phyloP scores from a whole-genome alignment of 345 rosid genomes.

The Euphorbia pulcherrima region DNA sequence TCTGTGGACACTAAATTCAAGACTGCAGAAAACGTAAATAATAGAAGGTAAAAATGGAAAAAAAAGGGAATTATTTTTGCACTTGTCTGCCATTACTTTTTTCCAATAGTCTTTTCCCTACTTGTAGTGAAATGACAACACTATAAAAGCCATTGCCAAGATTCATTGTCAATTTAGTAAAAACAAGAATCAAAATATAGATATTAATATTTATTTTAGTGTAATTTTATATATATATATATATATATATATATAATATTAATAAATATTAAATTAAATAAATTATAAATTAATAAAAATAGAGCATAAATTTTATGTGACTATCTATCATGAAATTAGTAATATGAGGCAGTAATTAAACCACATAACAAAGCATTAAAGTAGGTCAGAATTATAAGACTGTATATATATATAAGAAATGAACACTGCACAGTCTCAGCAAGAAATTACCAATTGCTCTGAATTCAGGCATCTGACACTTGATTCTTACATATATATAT shows the following conservation, averaged over 20 bases:
- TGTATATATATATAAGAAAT: too few relatives aligned
- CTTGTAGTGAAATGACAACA: constrained; percentile 19
- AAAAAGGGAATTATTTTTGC: constrained; percentile 20
- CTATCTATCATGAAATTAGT: too few relatives aligned
- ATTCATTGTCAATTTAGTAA: not conserved
- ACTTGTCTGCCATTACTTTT: constrained; percentile 19
- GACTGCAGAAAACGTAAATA: not conserved
- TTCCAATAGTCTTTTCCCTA: constrained; percentile 8
- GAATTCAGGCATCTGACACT: not conserved
- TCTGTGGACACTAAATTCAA: constrained; percentile 26
- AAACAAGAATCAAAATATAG: not conserved
- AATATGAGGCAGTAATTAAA: too few relatives aligned
- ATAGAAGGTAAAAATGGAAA: constrained; percentile 29
- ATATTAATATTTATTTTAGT: too few relatives aligned
- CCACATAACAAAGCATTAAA: too few relatives aligned
- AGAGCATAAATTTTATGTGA: too few relatives aligned
- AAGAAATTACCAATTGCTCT: not conserved
- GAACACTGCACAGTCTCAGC: not conserved
- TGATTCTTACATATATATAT: not conserved
- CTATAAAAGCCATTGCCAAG: constrained; percentile 2
- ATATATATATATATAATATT: too few relatives aligned
- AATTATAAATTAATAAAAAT: too few relatives aligned
- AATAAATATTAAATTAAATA: too few relatives aligned
- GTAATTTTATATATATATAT: too few relatives aligned
- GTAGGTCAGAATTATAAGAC: too few relatives aligned